A percentile compares a stretch with the other conserved stretches of the same genome.
Evolutionary conservation across 371 early-diverging fungal species (phyloP).

Genomic region (Mortierella sp.): DNA sequence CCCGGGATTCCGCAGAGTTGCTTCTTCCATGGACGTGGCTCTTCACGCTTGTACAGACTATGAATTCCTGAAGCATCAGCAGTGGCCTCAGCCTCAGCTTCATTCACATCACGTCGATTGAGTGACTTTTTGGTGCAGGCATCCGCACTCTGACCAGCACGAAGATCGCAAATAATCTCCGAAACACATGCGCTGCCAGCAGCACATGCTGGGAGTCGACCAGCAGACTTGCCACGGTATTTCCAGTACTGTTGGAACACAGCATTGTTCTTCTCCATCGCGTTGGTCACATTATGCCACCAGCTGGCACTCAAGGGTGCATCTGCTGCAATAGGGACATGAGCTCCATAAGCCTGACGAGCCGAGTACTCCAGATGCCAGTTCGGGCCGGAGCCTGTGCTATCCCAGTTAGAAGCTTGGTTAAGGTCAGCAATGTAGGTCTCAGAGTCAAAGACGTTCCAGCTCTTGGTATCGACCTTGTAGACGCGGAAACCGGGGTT

Average conservation of each 20-base stretch:
- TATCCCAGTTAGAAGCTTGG: constrained; percentile 55
- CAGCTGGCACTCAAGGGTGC: constrained; percentile 60
- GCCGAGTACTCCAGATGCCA: constrained; percentile 73
- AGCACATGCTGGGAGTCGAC: constrained; percentile 29
- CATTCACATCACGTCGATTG: constrained; percentile 10
- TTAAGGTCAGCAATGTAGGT: constrained; percentile 67
- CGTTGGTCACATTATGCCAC: constrained; percentile 68
- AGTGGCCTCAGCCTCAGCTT: background rate
- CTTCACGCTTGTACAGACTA: background rate
- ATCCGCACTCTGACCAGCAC: constrained; percentile 60
- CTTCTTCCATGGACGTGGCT: constrained; percentile 30
- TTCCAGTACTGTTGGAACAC: constrained; percentile 59
- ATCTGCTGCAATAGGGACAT: constrained; percentile 30
- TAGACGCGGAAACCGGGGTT: constrained; percentile 69
- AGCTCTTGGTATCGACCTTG: constrained; percentile 64
- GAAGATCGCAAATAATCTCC: constrained; percentile 62
- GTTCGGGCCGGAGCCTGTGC: constrained; percentile 45
- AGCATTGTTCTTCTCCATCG: constrained; percentile 55
- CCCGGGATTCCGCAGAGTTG: constrained; percentile 15
- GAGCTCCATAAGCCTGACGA: constrained; percentile 56
- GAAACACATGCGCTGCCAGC: constrained; percentile 57
- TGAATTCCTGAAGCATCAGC: background rate
- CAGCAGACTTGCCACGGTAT: constrained; percentile 57
- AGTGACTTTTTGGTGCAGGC: constrained; percentile 15
- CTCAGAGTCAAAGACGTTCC: constrained; percentile 66